Percentiles rank a stretch among this genome's conserved stretches.
Conservation (phyloP, 169 alveolate species). For the Plasmodium berghei region DNA sequence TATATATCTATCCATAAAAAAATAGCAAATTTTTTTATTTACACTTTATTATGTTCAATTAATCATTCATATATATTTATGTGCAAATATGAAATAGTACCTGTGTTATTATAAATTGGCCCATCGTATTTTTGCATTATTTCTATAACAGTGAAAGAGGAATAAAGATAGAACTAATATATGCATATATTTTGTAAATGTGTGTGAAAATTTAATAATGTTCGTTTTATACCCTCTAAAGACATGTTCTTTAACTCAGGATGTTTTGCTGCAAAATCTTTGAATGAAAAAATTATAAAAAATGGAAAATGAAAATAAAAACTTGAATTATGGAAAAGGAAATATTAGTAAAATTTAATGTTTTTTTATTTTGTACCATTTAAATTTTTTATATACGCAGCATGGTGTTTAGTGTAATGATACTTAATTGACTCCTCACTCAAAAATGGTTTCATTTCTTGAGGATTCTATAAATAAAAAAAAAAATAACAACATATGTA, state of each 20-base stretch:
- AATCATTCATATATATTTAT: not conserved
- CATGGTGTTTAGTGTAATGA: conserved; percentile 94
- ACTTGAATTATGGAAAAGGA: not conserved
- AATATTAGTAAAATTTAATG: not conserved
- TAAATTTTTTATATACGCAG: conserved; percentile 90
- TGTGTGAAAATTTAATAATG: too few relatives aligned
- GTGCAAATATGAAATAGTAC: conserved; percentile 4
- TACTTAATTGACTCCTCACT: conserved; percentile 88
- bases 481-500: not conserved
- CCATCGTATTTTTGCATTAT: conserved; percentile 36
- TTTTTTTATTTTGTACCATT: conserved; percentile 76
- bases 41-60: not conserved
- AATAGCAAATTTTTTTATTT: not conserved
- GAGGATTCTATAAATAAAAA: conserved; percentile 83
- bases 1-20: not conserved
- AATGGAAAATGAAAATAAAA: conserved; percentile 6
- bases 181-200: too few relatives aligned
- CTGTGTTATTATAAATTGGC: conserved; percentile 65
- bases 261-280: conserved; percentile 48
- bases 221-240: conserved; percentile 20
- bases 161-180: not conserved
- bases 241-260: conserved; percentile 26
- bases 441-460: conserved; percentile 89
- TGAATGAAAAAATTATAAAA: not conserved
- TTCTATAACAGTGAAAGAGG: not conserved